A percentile compares a stretch with the other conserved stretches of the same genome.
These are phyloP conservation scores for Eucalyptus virginea DNA, from an alignment of 345 rosid genomes.

Conservation along the genomic window DNA sequence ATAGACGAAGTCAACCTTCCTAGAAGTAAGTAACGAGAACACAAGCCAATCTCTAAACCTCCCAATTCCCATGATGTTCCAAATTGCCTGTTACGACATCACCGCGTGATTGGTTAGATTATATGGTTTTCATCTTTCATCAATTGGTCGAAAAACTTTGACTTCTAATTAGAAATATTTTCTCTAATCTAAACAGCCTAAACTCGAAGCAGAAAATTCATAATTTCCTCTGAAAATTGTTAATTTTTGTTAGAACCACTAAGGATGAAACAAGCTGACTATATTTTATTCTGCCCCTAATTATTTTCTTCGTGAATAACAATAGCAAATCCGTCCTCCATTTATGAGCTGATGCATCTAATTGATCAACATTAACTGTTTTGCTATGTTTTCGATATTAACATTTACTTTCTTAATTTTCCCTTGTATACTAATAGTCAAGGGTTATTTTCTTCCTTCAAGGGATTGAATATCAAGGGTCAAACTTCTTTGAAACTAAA, in stretches of 20 bases:
- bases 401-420: background rate
- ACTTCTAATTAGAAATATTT: too few species aligned
- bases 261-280: background rate
- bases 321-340: background rate
- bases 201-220: background rate
- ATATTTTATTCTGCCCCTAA: background rate
- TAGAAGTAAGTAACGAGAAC: background rate
- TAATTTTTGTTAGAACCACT: background rate
- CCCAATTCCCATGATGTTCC: background rate
- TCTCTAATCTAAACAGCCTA: background rate
- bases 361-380: background rate
- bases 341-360: background rate
- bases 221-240: background rate
- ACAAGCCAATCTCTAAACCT: background rate
- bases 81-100: accelerated
- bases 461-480: background rate
- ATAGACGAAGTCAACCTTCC: background rate
- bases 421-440: background rate
- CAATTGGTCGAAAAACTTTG: background rate
- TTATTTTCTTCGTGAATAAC: background rate
- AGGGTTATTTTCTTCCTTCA: background rate
- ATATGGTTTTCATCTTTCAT: background rate
- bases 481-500: background rate
- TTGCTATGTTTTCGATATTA: background rate
- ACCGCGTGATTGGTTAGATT: background rate